A percentile compares a stretch with the other conserved stretches of the same genome.
Evolutionary conservation across 257 asterid species (phyloP).

Genomic region (Solanum phureja): DNA sequence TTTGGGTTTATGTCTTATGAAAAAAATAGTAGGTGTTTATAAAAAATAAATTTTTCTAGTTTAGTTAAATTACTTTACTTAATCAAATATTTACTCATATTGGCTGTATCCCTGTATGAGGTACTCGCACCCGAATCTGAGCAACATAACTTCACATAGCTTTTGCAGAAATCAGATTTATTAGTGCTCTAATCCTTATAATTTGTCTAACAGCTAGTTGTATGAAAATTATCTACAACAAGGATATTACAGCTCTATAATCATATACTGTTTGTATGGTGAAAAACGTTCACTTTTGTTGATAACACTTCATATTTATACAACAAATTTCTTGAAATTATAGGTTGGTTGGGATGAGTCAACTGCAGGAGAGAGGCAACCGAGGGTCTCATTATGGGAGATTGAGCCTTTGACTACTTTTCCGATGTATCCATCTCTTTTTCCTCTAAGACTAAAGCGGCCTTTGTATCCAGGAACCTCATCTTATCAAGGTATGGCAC

Average conservation of each 20-base stretch:
- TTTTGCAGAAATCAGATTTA: not conserved
- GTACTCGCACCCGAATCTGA: not conserved
- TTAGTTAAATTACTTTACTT: not conserved
- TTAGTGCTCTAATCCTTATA: not conserved
- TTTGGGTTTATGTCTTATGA: not conserved
- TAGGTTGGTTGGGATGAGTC: slow-evolving; percentile 99
- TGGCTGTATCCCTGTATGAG: not conserved
- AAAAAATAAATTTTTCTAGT: not conserved
- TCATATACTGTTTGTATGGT: not conserved
- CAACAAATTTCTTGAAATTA: not conserved
- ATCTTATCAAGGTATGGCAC: slow-evolving; percentile 67
- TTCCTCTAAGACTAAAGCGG: slow-evolving; percentile 84
- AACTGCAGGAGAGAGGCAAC: slow-evolving; percentile 95
- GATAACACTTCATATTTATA: not conserved
- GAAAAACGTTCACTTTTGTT: not conserved
- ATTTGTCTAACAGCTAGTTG: not conserved
- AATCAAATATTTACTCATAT: not conserved
- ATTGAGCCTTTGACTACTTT: slow-evolving; percentile 93
- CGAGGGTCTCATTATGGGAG: slow-evolving; percentile 96
- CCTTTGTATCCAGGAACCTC: slow-evolving; percentile 98
- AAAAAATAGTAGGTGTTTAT: not conserved
- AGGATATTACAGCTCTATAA: not conserved
- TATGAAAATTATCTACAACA: not conserved
- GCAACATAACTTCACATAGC: not conserved
- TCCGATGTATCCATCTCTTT: slow-evolving; percentile 92